Evolutionary conservation across 345 rosid species (phyloP).

Genomic region (Salix brachista): DNA sequence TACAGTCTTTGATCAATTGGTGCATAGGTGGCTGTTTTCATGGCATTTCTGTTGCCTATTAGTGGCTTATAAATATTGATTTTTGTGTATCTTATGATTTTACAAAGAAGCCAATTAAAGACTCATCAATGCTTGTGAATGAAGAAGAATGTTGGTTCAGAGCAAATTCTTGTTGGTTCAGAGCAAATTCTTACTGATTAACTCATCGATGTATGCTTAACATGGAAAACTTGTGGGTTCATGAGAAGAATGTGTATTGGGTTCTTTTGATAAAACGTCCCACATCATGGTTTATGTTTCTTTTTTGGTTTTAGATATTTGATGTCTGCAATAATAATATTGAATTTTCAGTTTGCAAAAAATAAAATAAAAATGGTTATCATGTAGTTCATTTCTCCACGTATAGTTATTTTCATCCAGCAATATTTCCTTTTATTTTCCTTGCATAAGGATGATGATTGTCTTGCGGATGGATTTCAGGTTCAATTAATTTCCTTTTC

Average conservation of each 20-base stretch:
- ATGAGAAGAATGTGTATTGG: neutral
- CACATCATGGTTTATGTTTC: neutral
- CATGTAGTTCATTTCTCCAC: neutral
- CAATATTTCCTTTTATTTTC: neutral
- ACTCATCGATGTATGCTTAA: neutral
- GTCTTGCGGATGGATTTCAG: neutral
- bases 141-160: neutral
- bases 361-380: neutral
- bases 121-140: neutral
- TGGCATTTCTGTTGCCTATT: neutral
- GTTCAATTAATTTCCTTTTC: constrained; percentile 9
- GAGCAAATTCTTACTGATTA: neutral
- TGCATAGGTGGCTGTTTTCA: neutral
- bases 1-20: neutral
- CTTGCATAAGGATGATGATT: neutral
- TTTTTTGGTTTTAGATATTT: neutral
- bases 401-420: neutral
- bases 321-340: neutral
- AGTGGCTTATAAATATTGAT: neutral
- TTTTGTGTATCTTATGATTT: neutral
- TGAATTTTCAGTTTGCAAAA: neutral
- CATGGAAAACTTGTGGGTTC: neutral
- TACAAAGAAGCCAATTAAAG: neutral
- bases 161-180: neutral
- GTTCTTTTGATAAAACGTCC: neutral